Percentiles rank a stretch among this genome's conserved stretches.
These are phyloP conservation scores for Solanum bulbocastanum DNA, from an alignment of 257 asterid genomes.

Conservation along the genomic window DNA sequence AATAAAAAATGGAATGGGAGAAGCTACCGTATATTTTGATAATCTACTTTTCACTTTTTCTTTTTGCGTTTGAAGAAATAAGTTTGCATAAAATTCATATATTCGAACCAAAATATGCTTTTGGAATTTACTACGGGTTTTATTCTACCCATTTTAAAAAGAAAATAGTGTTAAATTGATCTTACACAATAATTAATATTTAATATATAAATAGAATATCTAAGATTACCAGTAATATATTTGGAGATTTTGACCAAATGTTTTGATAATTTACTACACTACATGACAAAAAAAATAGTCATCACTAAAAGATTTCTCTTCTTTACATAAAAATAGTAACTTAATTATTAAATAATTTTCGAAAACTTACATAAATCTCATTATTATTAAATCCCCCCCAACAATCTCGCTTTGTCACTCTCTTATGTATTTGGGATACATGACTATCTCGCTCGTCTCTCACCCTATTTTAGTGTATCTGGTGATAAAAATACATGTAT, in stretches of 20 bases:
- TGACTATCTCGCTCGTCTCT: background rate
- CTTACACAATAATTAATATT: background rate
- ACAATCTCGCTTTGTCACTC: no score
- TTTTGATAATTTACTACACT: background rate
- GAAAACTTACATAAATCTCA: no score
- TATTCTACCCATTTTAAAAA: background rate
- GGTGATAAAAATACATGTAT: no score
- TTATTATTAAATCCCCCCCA: no score
- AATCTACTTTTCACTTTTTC: no score
- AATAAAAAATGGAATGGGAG: rapidly evolving
- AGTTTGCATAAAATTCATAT: background rate
- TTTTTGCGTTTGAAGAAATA: no score
- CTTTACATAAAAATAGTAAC: background rate
- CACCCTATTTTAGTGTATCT: background rate
- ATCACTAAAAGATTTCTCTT: background rate
- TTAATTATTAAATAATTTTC: no score
- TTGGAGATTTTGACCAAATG: background rate
- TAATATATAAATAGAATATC: background rate
- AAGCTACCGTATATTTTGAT: no score
- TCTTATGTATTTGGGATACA: no score
- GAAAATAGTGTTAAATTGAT: background rate
- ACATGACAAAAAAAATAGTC: background rate
- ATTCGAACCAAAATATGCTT: background rate
- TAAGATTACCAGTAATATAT: background rate
- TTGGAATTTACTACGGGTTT: background rate